A percentile compares a stretch with the other conserved stretches of the same genome.
Evolutionary conservation across 2,329 filamentous ascomycete genomes (phyloP).

Genomic region (Herpotrichia juniperi): DNA sequence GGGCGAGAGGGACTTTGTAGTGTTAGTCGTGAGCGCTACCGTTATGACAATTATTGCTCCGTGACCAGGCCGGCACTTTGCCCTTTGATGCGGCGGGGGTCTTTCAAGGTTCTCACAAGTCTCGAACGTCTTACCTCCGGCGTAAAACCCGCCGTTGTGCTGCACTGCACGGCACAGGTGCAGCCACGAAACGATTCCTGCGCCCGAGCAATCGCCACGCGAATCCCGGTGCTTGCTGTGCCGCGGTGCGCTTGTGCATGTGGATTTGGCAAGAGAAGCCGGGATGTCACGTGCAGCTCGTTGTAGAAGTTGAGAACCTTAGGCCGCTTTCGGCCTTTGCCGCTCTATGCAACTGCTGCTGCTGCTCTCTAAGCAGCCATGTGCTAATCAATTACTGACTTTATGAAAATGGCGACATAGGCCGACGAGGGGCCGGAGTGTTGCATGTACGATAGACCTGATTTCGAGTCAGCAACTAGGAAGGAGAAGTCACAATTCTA

Average conservation of each 20-base stretch:
- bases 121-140: conserved; percentile 6
- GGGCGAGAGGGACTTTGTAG: conserved; percentile 16
- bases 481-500: too few relatives aligned
- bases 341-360: background rate
- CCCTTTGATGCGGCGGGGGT: conserved; percentile 17
- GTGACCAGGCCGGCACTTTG: conserved; percentile 5
- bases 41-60: background rate
- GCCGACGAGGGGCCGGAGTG: too few relatives aligned
- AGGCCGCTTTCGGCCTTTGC: background rate
- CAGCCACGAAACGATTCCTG: conserved; percentile 27
- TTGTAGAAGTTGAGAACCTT: too few relatives aligned
- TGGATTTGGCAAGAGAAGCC: background rate
- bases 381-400: too few relatives aligned
- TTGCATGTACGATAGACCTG: too few relatives aligned
- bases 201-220: conserved; percentile 14
- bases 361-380: too few relatives aligned
- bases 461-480: too few relatives aligned
- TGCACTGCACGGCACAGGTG: conserved; percentile 24
- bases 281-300: background rate
- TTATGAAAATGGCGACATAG: too few relatives aligned
- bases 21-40: background rate
- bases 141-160: conserved; percentile 6
- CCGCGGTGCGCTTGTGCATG: background rate
- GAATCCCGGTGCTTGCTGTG: background rate
- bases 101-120: conserved; percentile 2